A percentile compares a stretch with the other conserved stretches of the same genome.
Conservation (phyloP, 805 yeast species). For the Candida golubevii region DNA sequence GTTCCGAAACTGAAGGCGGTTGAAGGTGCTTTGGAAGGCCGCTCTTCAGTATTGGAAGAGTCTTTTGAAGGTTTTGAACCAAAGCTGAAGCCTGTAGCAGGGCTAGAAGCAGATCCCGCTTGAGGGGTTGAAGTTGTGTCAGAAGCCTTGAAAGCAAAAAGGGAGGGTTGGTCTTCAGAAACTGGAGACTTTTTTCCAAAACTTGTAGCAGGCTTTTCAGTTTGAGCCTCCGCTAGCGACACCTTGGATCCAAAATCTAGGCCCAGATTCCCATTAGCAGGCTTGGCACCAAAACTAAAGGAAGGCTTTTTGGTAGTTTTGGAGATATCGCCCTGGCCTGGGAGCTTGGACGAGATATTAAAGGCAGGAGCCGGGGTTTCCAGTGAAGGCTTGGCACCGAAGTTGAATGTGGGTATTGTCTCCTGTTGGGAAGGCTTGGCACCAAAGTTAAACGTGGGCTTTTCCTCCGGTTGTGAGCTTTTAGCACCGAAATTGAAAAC, state of each 20-base stretch:
- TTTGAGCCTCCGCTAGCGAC: background rate
- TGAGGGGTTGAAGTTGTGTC: background rate
- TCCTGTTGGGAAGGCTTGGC: background rate
- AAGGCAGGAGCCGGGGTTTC: background rate
- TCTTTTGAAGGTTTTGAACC: background rate
- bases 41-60: background rate
- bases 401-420: background rate
- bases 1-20: background rate
- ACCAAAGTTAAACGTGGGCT: slow-evolving; percentile 1
- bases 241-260: too few relatives aligned
- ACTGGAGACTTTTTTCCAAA: background rate
- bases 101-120: background rate
- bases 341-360: background rate
- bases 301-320: background rate
- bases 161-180: background rate
- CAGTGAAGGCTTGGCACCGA: background rate
- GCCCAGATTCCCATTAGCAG: background rate
- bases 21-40: too few relatives aligned
- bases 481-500: slow-evolving; percentile 5
- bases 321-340: too few relatives aligned
- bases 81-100: background rate
- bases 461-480: background rate
- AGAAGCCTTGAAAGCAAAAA: background rate
- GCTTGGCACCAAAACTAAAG: slow-evolving; percentile 2
- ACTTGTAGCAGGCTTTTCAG: background rate